Evolutionary conservation across 1,139 yeast genomes (phyloP), one percentile per base, ranked within the genome.

Genomic region (Geotrichum bryndzae): DNA sequence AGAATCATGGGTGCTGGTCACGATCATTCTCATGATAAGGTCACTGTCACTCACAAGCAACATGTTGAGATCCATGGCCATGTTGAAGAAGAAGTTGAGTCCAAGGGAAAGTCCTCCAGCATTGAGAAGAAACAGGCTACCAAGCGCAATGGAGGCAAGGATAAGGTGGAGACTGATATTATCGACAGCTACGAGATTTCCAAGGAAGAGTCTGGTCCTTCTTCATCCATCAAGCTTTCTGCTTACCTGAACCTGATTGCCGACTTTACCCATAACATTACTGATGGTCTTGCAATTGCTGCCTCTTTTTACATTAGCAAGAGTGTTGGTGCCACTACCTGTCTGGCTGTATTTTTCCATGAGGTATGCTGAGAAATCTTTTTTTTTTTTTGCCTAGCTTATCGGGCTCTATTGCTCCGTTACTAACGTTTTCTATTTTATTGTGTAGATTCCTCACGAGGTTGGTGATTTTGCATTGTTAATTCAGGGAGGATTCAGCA

Each of bases 401-500:
- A 15, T n/a, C 38, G 5, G 27, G 27, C 5, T 25, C 27, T 3
- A 25, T 25, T 35, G 18, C 23, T 15, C 10, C 41, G 46, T 27
- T 54, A 31, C 59, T 54, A 55, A 58, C 56, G 13, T 58, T 33
- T 33, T 15, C 31, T 35, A 27, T 8, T 27, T 38, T 35, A 11
- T 35, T 31, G 29, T 22, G 1, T 58, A 87, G 72, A 81, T 86
- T 57, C 92, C 92, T 10, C 91, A 86, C 69, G 89, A 86, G 68
- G 81, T 86, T 62, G 90, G 90, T 58, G 92, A 87, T 69, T 86
- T 85, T 73, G 90, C 90, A 0, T 74, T 87, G 48, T 74, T 86
- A 63, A 77, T 85, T 61, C 85, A 85, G 67, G 85, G 86, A 29
- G 90, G 90, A 0, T 81, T 84, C 66, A 76, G 86, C 41, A 83